A percentile compares a stretch with the other conserved stretches of the same genome.
Evolutionary conservation across 1,139 yeast species (phyloP).

Genomic region (Groenewaldozyma auringiensis): DNA sequence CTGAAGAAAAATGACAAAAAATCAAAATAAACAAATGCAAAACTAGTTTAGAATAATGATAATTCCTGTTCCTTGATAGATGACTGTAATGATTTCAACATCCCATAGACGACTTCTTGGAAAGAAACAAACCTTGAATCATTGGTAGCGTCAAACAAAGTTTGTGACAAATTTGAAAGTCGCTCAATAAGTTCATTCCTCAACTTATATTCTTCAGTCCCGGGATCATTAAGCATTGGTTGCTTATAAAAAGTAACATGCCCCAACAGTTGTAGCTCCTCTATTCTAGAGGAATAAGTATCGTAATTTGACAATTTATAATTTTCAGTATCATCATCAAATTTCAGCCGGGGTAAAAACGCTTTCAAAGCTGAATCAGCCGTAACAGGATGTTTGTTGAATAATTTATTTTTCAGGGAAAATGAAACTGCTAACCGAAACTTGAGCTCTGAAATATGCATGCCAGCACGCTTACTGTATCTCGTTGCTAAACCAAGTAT

Average conservation of each 20-base stretch:
- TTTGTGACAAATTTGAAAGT: neutral
- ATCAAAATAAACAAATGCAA: neutral
- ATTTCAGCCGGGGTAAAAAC: neutral
- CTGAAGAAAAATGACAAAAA: neutral
- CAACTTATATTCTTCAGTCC: neutral
- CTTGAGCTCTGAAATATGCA: neutral
- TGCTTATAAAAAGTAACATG: neutral
- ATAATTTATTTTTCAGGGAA: neutral
- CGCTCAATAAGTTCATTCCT: conserved; percentile 1
- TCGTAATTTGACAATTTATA: neutral
- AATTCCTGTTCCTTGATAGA: neutral
- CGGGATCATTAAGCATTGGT: neutral
- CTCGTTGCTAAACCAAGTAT: neutral
- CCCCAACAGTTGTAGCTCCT: neutral
- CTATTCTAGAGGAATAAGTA: neutral
- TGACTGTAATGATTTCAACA: neutral
- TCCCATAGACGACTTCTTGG: neutral
- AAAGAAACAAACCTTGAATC: neutral
- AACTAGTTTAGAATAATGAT: conserved; percentile 7
- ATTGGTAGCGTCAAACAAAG: neutral
- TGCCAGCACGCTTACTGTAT: neutral
- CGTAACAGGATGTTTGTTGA: neutral
- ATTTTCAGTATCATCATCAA: neutral
- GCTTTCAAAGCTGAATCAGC: neutral
- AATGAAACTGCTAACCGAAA: neutral